phyloP scores from a whole-genome alignment of 148 eudicot species.

The Vaccinium corymbosum region DNA sequence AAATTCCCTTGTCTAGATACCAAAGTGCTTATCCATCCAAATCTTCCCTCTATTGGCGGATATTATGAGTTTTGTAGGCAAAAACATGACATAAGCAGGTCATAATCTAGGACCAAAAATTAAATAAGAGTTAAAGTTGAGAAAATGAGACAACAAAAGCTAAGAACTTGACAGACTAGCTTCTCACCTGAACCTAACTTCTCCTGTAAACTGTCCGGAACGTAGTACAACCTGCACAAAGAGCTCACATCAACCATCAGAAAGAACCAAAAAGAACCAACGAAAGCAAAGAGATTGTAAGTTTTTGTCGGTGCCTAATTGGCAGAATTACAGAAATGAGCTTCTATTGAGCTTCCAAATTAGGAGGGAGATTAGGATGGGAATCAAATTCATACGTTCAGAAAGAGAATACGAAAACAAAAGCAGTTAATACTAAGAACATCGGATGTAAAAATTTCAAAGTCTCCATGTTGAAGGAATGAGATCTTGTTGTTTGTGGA shows the following conservation, averaged over 20 bases:
- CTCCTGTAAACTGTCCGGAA: conserved; percentile 84
- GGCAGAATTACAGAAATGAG: conserved; percentile 5
- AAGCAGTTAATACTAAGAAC: not conserved
- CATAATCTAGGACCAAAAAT: not conserved
- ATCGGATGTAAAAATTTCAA: not conserved
- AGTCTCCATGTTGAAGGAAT: not conserved
- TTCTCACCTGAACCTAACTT: conserved; percentile 79
- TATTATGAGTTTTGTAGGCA: not conserved
- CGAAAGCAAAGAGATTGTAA: not conserved
- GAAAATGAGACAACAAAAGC: not conserved
- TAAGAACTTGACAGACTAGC: not conserved
- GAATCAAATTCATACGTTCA: too few relatives aligned
- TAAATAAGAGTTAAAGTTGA: not conserved
- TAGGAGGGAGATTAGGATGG: not conserved
- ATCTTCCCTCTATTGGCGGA: not conserved
- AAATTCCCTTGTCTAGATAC: not conserved
- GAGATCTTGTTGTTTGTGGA: not conserved
- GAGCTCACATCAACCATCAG: conserved; percentile 16
- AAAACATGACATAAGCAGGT: not conserved
- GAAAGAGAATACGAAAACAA: not conserved
- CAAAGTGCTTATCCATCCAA: not conserved
- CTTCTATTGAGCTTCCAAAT: not conserved
- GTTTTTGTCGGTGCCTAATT: not conserved
- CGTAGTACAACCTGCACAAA: conserved; percentile 52
- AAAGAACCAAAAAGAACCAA: not conserved